A percentile compares a stretch with the other conserved stretches of the same genome.
Evolutionary conservation across 1,284 basidiomycete species (phyloP).

Genomic region (Irpex sp.): DNA sequence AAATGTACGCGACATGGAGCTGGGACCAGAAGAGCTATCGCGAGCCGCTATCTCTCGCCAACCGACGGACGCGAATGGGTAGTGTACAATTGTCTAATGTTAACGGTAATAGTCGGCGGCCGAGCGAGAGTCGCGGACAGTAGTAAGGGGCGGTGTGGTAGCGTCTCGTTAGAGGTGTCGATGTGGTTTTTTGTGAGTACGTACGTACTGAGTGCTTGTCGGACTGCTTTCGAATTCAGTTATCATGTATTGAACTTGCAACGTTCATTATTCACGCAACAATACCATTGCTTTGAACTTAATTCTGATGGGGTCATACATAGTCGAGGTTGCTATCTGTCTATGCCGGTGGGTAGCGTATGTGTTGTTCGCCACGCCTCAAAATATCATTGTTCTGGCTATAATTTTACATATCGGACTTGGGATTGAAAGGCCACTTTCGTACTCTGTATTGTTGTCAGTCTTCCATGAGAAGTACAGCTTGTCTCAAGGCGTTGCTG

Average conservation of each 20-base stretch:
- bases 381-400: too few relatives aligned
- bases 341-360: too few relatives aligned
- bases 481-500: neutral
- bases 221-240: neutral
- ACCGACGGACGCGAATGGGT: constrained; percentile 26
- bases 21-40: constrained; percentile 63
- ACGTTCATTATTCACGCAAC: neutral
- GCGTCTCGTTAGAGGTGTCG: neutral
- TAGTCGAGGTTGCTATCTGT: too few relatives aligned
- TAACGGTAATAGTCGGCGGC: constrained; percentile 9
- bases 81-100: constrained; percentile 20
- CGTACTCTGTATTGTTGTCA: neutral
- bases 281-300: neutral
- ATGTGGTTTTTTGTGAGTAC: neutral
- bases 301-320: too few relatives aligned
- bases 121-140: constrained; percentile 8
- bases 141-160: neutral
- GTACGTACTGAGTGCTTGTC: neutral
- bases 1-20: constrained; percentile 72
- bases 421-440: too few relatives aligned
- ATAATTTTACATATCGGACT: too few relatives aligned
- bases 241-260: neutral
- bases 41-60: constrained; percentile 34
- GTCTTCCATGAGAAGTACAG: neutral
- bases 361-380: too few relatives aligned